A percentile compares a stretch with the other conserved stretches of the same genome.
Evolutionary conservation across 768 basidiomycete genomes (phyloP).

Genomic region (Boletus insuetus): DNA sequence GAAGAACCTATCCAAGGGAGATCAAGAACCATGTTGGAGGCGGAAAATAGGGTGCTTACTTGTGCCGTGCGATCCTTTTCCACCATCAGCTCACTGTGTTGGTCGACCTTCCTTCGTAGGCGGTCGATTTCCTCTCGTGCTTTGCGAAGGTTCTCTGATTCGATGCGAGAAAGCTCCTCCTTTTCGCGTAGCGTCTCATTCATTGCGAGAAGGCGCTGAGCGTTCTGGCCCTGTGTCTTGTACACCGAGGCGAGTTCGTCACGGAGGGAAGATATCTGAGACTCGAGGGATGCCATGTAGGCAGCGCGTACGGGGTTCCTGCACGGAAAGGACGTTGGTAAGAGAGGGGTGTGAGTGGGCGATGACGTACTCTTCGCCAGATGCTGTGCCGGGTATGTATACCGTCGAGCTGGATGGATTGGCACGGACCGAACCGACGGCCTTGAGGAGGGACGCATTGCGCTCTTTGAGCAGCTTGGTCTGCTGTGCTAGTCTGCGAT

Average conservation of each 20-base stretch:
- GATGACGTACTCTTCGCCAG: conserved; percentile 64
- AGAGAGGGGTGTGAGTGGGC: neutral
- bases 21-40: neutral
- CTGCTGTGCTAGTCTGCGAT: conserved; percentile 88
- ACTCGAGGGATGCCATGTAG: conserved; percentile 88
- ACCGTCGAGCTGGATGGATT: conserved; percentile 64
- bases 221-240: conserved; percentile 94
- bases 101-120: conserved; percentile 73
- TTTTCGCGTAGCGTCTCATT: conserved; percentile 93
- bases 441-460: conserved; percentile 83
- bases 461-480: conserved; percentile 90
- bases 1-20: conserved; percentile 61
- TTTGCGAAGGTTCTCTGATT: conserved; percentile 77
- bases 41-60: conserved; percentile 40
- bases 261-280: conserved; percentile 87
- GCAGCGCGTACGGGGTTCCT: conserved; percentile 86
- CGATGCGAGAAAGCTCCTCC: conserved; percentile 81
- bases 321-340: conserved; percentile 3
- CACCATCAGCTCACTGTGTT: conserved; percentile 80
- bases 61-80: conserved; percentile 90
- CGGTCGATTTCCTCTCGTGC: conserved; percentile 70
- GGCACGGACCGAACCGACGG: conserved; percentile 68
- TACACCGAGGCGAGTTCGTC: conserved; percentile 93
- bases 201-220: conserved; percentile 88
- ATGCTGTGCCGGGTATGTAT: conserved; percentile 50